Conservation (phyloP, 2,329 filamentous ascomycete species). For the Hypoxylon sp. region DNA sequence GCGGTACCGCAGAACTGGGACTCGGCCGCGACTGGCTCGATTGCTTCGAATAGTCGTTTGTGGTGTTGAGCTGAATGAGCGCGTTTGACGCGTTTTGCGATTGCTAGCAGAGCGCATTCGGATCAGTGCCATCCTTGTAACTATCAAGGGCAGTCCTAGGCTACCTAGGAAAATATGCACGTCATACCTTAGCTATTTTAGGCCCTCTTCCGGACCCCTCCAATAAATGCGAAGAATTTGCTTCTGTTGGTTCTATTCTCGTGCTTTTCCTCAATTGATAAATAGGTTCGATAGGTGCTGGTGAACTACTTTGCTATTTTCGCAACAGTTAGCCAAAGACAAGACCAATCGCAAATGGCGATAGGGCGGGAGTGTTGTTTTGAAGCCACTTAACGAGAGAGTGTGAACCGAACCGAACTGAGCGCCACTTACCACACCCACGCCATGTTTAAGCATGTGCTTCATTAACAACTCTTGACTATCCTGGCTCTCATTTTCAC, state of each 20-base stretch:
- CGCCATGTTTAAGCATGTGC: slow-evolving; percentile 47
- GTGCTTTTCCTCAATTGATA: slow-evolving; percentile 29
- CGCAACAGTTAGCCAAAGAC: slow-evolving; percentile 5
- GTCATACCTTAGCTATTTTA: slow-evolving; percentile 32
- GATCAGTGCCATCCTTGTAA: slow-evolving; percentile 53
- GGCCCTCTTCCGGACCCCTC: not conserved
- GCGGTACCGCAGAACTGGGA: slow-evolving; percentile 10
- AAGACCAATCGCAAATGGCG: slow-evolving; percentile 27
- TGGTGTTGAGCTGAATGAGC: slow-evolving; percentile 22
- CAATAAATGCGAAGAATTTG: slow-evolving; percentile 7
- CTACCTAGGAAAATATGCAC: slow-evolving; percentile 24
- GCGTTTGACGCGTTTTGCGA: slow-evolving; percentile 49
- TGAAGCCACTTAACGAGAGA: slow-evolving; percentile 23
- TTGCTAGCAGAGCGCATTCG: slow-evolving; percentile 38
- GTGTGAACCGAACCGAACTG: not conserved
- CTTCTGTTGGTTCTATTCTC: slow-evolving; percentile 14
- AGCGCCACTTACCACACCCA: slow-evolving; percentile 51
- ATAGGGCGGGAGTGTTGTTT: slow-evolving; percentile 8
- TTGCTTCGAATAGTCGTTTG: slow-evolving; percentile 25
- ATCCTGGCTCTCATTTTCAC: slow-evolving; percentile 52
- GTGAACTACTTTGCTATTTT: slow-evolving; percentile 45
- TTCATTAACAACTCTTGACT: slow-evolving; percentile 49
- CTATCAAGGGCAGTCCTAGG: slow-evolving; percentile 14
- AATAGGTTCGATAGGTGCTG: slow-evolving; percentile 26
- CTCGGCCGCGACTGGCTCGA: slow-evolving; percentile 17